Conservation (phyloP, 805 yeast genomes). For the Starmerella bacillaris region DNA sequence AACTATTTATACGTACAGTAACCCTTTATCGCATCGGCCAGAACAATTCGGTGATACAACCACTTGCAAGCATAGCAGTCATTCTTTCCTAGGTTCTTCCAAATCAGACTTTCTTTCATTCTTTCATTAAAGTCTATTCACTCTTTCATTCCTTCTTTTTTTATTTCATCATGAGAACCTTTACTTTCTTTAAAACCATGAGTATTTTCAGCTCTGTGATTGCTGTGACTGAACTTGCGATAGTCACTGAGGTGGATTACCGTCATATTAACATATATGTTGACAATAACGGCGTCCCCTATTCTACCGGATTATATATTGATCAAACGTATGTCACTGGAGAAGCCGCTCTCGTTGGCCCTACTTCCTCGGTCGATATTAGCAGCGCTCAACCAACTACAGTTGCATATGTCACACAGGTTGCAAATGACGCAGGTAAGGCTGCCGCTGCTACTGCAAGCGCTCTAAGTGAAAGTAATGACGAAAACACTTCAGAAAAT, state of each 20-base stretch:
- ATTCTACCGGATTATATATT: slow-evolving; percentile 9
- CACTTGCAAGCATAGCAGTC: no score
- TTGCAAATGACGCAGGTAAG: neutral
- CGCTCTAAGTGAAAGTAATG: no score
- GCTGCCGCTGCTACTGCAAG: neutral
- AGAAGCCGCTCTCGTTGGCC: neutral
- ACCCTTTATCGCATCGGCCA: no score
- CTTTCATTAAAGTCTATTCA: neutral
- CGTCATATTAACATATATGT: slow-evolving; percentile 16
- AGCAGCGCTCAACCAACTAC: neutral
- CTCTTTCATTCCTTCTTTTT: neutral
- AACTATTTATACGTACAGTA: no score
- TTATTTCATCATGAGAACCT: neutral
- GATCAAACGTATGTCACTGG: neutral
- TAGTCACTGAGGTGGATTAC: slow-evolving; percentile 15
- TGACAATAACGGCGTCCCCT: slow-evolving; percentile 15
- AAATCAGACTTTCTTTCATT: no score
- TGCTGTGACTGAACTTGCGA: slow-evolving; percentile 14
- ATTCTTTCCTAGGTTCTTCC: no score
- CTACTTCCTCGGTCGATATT: neutral
- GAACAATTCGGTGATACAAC: no score
- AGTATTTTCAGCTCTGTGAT: slow-evolving; percentile 11
- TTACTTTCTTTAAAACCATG: no score
- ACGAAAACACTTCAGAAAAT: neutral
- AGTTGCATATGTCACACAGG: neutral